phyloP scores from a whole-genome alignment of 2,329 filamentous ascomycete genomes.

The Claviceps digitariae region DNA sequence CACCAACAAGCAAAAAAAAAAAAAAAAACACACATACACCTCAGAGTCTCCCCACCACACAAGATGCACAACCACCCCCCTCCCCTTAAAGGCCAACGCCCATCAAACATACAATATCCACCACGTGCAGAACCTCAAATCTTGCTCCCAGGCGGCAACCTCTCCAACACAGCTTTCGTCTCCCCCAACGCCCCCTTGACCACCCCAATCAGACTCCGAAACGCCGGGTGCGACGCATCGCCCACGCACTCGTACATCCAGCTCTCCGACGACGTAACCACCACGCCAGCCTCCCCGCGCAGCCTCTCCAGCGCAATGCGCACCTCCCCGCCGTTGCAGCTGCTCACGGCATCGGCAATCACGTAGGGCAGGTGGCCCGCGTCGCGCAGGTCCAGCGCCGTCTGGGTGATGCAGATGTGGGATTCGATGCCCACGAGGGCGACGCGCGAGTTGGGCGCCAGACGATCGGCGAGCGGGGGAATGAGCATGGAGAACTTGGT shows the following conservation, averaged over 20 bases:
- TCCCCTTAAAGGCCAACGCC: too few relatives aligned
- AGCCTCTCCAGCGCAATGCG: conserved; percentile 64
- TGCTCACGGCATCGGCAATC: conserved; percentile 79
- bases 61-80: too few relatives aligned
- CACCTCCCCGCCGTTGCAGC: conserved; percentile 72
- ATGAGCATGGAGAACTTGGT: conserved; percentile 81
- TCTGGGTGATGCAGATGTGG: conserved; percentile 93
- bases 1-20: too few relatives aligned
- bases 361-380: conserved; percentile 74
- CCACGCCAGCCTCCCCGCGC: conserved; percentile 54
- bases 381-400: conserved; percentile 64
- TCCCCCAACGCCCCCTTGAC: conserved; percentile 64
- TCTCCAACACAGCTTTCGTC: conserved; percentile 56
- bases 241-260: conserved; percentile 82
- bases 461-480: conserved; percentile 41
- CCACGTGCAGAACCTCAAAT: conserved; percentile 23
- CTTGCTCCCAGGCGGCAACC: conserved; percentile 44
- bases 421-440: conserved; percentile 84
- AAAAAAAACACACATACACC: too few relatives aligned
- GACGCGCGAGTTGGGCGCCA: conserved; percentile 36
- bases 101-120: too few relatives aligned
- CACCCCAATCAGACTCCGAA: conserved; percentile 57
- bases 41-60: too few relatives aligned
- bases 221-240: conserved; percentile 61
- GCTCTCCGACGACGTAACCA: conserved; percentile 78